Evolutionary conservation across 768 basidiomycete species (phyloP).

Genomic region (Rhizopogon salebrosus): DNA sequence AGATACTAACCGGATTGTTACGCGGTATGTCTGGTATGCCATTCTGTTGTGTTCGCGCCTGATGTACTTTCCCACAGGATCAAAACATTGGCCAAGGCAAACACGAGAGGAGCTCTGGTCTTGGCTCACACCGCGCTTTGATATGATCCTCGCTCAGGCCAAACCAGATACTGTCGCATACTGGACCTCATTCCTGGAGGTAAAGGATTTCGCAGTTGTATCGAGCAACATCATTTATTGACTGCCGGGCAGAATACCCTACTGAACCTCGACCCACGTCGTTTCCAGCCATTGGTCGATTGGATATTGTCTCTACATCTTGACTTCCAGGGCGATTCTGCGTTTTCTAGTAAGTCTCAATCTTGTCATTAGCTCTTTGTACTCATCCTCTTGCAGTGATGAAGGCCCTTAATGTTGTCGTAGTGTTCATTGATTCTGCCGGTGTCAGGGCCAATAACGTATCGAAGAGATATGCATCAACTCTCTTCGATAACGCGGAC

Average conservation of each 20-base stretch:
- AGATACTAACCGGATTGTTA: constrained; percentile 67
- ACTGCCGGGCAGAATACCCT: constrained; percentile 40
- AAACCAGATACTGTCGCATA: constrained; percentile 80
- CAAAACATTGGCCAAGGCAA: constrained; percentile 75
- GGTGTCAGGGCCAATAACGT: constrained; percentile 62
- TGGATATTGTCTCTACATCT: constrained; percentile 74
- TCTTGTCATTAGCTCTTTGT: not conserved
- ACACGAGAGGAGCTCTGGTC: constrained; percentile 56
- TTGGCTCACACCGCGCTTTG: constrained; percentile 62
- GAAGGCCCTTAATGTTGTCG: constrained; percentile 65
- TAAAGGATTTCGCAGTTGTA: not conserved
- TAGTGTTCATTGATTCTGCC: constrained; percentile 59
- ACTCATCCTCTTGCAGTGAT: constrained; percentile 47
- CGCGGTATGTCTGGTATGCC: constrained; percentile 45
- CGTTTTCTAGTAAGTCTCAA: constrained; percentile 67
- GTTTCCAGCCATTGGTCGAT: constrained; percentile 64
- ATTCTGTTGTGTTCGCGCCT: not conserved
- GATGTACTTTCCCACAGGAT: constrained; percentile 39
- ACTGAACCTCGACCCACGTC: constrained; percentile 72
- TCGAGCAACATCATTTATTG: constrained; percentile 3
- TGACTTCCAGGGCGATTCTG: constrained; percentile 82
- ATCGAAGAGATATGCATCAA: constrained; percentile 61
- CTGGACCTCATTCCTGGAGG: constrained; percentile 64
- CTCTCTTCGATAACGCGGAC: constrained; percentile 71
- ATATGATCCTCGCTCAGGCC: constrained; percentile 64